phyloP scores from a whole-genome alignment of 2,329 filamentous ascomycete species.

The Botrytis tulipae region DNA sequence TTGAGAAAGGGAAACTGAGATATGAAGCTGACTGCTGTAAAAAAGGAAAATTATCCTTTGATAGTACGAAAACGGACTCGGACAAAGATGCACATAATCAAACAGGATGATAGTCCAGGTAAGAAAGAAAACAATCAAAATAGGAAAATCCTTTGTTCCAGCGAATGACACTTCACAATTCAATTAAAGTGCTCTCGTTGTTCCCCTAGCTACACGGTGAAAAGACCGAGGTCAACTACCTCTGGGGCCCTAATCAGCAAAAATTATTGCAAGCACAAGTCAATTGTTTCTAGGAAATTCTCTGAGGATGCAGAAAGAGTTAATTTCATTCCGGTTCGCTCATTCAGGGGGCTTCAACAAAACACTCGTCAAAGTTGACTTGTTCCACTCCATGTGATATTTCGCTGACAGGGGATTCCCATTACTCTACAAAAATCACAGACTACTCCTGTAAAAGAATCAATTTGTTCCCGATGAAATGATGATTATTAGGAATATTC shows the following conservation, averaged over 20 bases:
- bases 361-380: background rate
- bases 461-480: no score
- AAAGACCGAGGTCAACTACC: background rate
- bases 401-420: no score
- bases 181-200: background rate
- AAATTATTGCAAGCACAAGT: background rate
- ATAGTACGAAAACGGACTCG: constrained; percentile 13
- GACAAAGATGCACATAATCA: constrained; percentile 9
- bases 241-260: background rate
- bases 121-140: background rate
- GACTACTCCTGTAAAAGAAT: background rate
- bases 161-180: background rate
- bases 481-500: background rate
- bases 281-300: no score
- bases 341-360: background rate
- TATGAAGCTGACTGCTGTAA: background rate
- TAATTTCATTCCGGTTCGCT: background rate
- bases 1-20: background rate
- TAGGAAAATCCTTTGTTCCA: constrained; percentile 9
- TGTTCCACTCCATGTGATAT: no score
- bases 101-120: background rate
- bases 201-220: no score
- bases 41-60: constrained; percentile 10
- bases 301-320: background rate
- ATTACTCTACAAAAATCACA: background rate